Base-by-base conservation (phyloP, 1,284 basidiomycete species). In the Neolentinus lepideus region DNA sequence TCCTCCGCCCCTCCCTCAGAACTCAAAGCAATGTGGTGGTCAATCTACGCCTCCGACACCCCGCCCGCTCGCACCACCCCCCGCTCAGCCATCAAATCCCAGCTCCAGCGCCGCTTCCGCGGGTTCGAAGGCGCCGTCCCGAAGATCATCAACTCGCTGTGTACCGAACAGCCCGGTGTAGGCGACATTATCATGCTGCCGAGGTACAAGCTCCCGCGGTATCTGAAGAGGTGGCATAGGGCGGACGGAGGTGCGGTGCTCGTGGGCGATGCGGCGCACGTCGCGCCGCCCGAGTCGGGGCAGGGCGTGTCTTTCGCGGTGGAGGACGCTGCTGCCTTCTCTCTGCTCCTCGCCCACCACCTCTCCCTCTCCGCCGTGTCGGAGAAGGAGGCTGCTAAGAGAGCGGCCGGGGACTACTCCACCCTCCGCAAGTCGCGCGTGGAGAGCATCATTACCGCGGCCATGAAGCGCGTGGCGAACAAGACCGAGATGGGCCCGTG, bases 261-360 rank as follows among this genome's bases (percentile, higher is more conserved):
- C 2, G 54, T 73, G 10, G 72, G 73, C 0, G 71, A 75, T 55
- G 70, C 72, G 12, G 70, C 71, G 0, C 72, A 74, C 54, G 64
- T 68, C 22, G 71, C 73, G 67, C 71, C 71, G 16, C 71, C 72
- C 1, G 68, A 73, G 36, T 64, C 67, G 2, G 70, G 71, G 0
- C 73, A 74, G 54, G 71, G 70, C 12, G 71, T 68, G 2, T 69
- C 72, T 0, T 71, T 67, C 51, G 71, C 72, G 1, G 65, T 65
- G 1, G 71, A 75, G 55, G 72, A 74, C 52, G 69, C 67, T 1
- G 62, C 72, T 1, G 61, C 66, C 2, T 62, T 73, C 24, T 67
- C 68, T 0, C 57, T 69, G n/a, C 57, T 75, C 2, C 60, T 72
- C 3, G 66, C 66, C 54, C 68, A 68, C 56, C 68, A 66, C 52